Percentiles rank a stretch among this genome's conserved stretches.
phyloP scores from a whole-genome alignment of 148 eudicot genomes.

The Cornus controversa region DNA sequence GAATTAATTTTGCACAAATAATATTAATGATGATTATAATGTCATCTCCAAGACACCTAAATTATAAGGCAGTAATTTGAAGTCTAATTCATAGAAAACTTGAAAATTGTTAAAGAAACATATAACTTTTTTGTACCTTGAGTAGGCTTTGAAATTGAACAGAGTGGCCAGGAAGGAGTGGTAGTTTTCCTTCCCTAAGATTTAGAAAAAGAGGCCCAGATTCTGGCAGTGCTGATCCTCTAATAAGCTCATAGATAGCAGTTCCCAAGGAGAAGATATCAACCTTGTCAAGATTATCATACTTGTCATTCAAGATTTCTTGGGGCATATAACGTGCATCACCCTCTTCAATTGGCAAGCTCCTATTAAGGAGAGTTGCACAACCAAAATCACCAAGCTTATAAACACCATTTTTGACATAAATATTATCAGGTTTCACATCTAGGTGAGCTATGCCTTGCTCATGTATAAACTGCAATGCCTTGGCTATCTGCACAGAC shows the following conservation, averaged over 20 bases:
- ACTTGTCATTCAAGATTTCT: slow-evolving; percentile 83
- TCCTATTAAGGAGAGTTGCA: slow-evolving; percentile 74
- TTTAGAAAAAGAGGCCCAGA: slow-evolving; percentile 47
- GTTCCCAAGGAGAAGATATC: slow-evolving; percentile 88
- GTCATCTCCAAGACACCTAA: not conserved
- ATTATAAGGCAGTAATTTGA: not conserved
- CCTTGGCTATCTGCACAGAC: slow-evolving; percentile 68
- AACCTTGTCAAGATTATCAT: slow-evolving; percentile 89
- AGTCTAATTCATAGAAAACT: no score
- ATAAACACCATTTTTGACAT: slow-evolving; percentile 67
- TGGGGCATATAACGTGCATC: slow-evolving; percentile 97
- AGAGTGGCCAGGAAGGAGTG: slow-evolving; percentile 80
- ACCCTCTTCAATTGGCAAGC: slow-evolving; percentile 90
- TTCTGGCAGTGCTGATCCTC: slow-evolving; percentile 68
- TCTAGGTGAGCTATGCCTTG: slow-evolving; percentile 88
- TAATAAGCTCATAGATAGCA: slow-evolving; percentile 70
- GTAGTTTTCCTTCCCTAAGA: slow-evolving; percentile 70
- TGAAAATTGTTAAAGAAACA: not conserved
- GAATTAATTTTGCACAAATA: not conserved
- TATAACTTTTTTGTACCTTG: slow-evolving; percentile 48
- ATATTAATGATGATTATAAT: not conserved
- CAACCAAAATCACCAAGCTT: slow-evolving; percentile 99
- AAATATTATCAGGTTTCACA: slow-evolving; percentile 92
- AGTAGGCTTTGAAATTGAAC: slow-evolving; percentile 70
- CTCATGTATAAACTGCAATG: slow-evolving; percentile 74